Evolutionary conservation across 2,329 filamentous ascomycete genomes (phyloP), one percentile per base, ranked within the genome.

Genomic region (Penicillium digitatum): DNA sequence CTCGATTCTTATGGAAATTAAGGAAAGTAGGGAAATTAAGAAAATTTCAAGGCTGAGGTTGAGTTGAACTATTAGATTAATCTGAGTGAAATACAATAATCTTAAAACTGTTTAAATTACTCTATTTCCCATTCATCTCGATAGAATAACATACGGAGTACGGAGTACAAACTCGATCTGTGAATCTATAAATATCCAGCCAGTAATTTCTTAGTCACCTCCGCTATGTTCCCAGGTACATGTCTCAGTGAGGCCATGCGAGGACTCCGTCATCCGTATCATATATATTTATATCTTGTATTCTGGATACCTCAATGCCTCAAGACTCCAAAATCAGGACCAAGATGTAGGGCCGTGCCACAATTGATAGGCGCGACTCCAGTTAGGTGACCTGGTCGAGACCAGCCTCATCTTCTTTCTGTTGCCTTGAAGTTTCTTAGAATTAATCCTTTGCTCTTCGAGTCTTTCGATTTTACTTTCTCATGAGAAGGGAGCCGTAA

Each of bases 161-260:
- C 11, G 37, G 20, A 47, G 37, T 26, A 10, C 2, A 7, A 48
- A 20, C 47, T 49, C 18, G 27, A 49, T 49, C 16, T 40, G 47
- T 27, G 38, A 43, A 49, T 49, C 47, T 49, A 49, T 49, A 49
- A 49, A 49, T 49, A 49, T 42, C 27, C 24, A 9, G 3, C 9
- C 26, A 27, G n/a, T 8, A 31, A 24, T 31, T 7, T 31, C 47
- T 49, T 49, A 43, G 47, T 49, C 47, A 49, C 37, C 20, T 49
- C 47, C 37, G 20, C 37, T 42, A 32, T 40, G 22, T 29, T 18
- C 5, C 24, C 35, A 37, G 32, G 32, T 12, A n/a, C 16, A 18
- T 35, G 32, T 35, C 32, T 18, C 32, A 18, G n/a, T n/a, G n/a
- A n/a, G 16, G 11, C 22, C 20, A 39, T 39, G 14, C n/a, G 6